Evolutionary conservation across 1,284 basidiomycete species (phyloP), one percentile per base, ranked within the genome.

Genomic region (Trichosporon sp.): DNA sequence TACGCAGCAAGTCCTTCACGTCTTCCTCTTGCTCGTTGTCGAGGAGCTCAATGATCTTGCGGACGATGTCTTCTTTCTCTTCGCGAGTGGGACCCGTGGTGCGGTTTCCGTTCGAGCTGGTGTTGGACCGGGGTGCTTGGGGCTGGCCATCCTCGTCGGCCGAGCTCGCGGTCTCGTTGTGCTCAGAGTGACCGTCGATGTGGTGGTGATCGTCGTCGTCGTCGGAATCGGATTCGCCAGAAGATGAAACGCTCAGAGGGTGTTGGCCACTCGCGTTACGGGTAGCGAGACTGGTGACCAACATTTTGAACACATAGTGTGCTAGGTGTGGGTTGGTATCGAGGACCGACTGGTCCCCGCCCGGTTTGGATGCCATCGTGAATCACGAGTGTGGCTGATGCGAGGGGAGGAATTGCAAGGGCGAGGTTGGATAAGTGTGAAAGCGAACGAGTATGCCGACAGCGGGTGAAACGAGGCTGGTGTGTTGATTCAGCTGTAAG

Each of bases 21-120:
- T 90, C 89, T 72, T 96, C 94, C 83, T 95, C 93, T 72, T 91
- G 89, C 82, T 96, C 94, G 70, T 90, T 88, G 63, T 89, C 88
- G 63, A 96, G 88, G 66, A 93, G 84, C 3, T 86, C 84, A 35
- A 92, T 91, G 12, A 94, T 90, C 77, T 87, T 87, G 77, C 87
- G 88, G 21, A 94, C 88, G 10, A 94, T 84, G 48, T 86, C 84
- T 59, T 84, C 83, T 67, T 76, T 79, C 40, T 81, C 81, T 37
- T 76, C 71, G 10, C 73, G 69, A 35, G 66, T 74, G 2, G 70
- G 71, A 8, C 69, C 69, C 32, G 51, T 16, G 2, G 32, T 26
- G 32, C 37, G 68, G 37, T 40, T 38, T 16, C 54, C 65, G 19
- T 66, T 70, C 11, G 68, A 69, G 65, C n/a, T 66, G 43, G 31